These are phyloP conservation scores for Fusarium brevicatenulatum DNA, from an alignment of 2,329 filamentous ascomycete genomes.

Conservation along the genomic window DNA sequence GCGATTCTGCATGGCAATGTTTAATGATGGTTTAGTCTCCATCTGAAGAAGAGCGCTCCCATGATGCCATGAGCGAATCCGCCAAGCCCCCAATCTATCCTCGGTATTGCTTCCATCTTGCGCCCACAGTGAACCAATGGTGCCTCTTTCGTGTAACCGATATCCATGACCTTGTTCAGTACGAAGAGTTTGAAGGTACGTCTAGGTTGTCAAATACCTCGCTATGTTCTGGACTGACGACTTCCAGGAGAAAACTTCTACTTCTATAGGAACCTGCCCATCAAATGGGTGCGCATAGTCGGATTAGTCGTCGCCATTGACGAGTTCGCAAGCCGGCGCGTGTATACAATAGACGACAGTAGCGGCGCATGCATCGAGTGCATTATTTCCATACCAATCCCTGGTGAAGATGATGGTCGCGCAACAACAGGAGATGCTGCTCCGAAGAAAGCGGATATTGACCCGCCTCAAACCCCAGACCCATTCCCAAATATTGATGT, in stretches of 20 bases:
- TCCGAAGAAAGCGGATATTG: constrained; percentile 8
- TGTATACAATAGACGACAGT: constrained; percentile 73
- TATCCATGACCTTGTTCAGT: constrained; percentile 58
- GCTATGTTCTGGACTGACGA: constrained; percentile 8
- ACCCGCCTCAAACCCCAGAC: background rate
- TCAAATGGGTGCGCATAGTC: constrained; percentile 77
- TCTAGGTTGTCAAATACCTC: too few species aligned
- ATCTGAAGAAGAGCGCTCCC: constrained; percentile 20
- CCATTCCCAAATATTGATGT: constrained; percentile 55
- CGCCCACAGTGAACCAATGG: constrained; percentile 69
- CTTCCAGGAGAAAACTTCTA: constrained; percentile 62
- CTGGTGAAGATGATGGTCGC: background rate
- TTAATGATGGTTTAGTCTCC: constrained; percentile 10
- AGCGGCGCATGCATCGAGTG: constrained; percentile 68
- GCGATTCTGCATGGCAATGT: constrained; percentile 4
- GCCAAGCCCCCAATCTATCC: constrained; percentile 60
- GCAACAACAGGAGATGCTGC: background rate
- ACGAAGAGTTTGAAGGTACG: constrained; percentile 64
- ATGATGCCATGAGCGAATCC: constrained; percentile 63
- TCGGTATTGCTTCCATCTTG: constrained; percentile 71
- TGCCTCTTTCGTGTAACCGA: constrained; percentile 65
- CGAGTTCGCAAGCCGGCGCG: constrained; percentile 57
- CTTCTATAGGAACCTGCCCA: constrained; percentile 78
- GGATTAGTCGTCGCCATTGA: constrained; percentile 75
- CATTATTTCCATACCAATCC: constrained; percentile 22